Percentiles rank a stretch among this genome's conserved stretches.
Conservation (phyloP, 176 grass and related monocot genomes). For the Thinopyrum elongatum region DNA sequence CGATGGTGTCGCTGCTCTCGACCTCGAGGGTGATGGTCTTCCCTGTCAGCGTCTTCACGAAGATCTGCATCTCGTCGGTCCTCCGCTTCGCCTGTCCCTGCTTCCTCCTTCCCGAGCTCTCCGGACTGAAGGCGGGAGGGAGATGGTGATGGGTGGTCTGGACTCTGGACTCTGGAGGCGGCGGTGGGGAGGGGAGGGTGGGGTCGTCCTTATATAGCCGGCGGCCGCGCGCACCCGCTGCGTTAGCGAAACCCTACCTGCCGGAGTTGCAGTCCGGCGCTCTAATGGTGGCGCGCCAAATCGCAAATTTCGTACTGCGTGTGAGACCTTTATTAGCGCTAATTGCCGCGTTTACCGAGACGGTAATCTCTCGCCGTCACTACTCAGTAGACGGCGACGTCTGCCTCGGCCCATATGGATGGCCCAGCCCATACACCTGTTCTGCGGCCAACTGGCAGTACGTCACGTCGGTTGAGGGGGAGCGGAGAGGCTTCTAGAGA, state of each 20-base stretch:
- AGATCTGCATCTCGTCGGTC: conserved; percentile 37
- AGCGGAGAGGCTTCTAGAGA: background rate
- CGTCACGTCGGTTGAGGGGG: background rate
- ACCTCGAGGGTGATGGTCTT: conserved; percentile 27
- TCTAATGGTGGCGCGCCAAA: background rate
- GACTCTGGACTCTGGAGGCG: background rate
- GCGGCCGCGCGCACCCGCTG: background rate
- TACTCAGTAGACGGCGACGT: background rate
- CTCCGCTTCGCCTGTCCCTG: background rate
- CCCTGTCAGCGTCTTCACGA: conserved; percentile 40
- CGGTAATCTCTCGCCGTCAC: background rate
- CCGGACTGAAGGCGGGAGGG: background rate
- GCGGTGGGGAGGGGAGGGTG: background rate
- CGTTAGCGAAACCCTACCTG: conserved; percentile 17
- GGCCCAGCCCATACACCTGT: background rate
- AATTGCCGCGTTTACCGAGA: background rate
- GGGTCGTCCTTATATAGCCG: conserved; percentile 2
- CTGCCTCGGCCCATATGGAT: background rate
- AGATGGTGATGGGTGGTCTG: background rate
- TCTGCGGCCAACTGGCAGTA: background rate
- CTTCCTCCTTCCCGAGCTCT: background rate
- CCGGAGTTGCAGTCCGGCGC: conserved; percentile 2
- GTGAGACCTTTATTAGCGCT: background rate
- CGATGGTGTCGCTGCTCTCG: conserved; percentile 72
- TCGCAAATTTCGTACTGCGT: background rate